These are phyloP conservation scores for Phytopythium chamaehyphon DNA, from an alignment of 352 stramenopile genomes.

Conservation along the genomic window DNA sequence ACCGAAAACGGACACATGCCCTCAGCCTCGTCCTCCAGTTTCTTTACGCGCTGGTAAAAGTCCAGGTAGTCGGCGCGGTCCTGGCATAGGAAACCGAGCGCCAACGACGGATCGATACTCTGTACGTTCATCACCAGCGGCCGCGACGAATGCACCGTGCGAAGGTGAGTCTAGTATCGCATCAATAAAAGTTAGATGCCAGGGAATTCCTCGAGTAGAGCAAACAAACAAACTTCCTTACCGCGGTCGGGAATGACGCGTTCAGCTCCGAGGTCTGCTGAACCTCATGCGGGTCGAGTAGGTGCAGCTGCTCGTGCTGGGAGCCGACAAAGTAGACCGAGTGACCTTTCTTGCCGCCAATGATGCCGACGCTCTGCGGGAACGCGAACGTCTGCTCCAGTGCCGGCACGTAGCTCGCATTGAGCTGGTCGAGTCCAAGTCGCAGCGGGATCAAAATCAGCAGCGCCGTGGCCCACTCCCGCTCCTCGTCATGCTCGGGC, in stretches of 20 bases:
- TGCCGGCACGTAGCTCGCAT: conserved; percentile 72
- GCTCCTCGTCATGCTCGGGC: conserved; percentile 32
- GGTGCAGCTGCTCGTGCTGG: conserved; percentile 72
- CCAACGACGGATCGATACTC: conserved; percentile 92
- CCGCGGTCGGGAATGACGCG: conserved; percentile 64
- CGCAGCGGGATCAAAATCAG: conserved; percentile 91
- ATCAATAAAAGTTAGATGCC: conserved; percentile 3
- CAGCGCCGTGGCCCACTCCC: conserved; percentile 83
- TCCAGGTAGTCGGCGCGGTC: conserved; percentile 68
- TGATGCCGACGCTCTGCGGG: conserved; percentile 92
- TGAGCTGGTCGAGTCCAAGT: conserved; percentile 88
- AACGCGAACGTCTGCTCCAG: conserved; percentile 84
- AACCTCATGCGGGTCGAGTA: conserved; percentile 85
- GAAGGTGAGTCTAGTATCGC: conserved; percentile 44
- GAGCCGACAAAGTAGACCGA: conserved; percentile 95
- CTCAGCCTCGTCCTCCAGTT: conserved; percentile 37
- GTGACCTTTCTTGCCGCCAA: conserved; percentile 92
- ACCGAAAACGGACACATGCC: conserved; percentile 66
- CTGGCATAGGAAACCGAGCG: conserved; percentile 91
- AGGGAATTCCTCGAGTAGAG: not conserved
- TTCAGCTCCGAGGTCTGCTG: conserved; percentile 64
- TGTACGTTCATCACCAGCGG: conserved; percentile 80
- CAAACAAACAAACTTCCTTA: conserved; percentile 15
- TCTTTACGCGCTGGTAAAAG: conserved; percentile 46
- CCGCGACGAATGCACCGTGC: conserved; percentile 45